Percentiles rank a stretch among this genome's conserved stretches.
phyloP scores from a whole-genome alignment of 306 rosid genomes.

The Carpinus viminea region DNA sequence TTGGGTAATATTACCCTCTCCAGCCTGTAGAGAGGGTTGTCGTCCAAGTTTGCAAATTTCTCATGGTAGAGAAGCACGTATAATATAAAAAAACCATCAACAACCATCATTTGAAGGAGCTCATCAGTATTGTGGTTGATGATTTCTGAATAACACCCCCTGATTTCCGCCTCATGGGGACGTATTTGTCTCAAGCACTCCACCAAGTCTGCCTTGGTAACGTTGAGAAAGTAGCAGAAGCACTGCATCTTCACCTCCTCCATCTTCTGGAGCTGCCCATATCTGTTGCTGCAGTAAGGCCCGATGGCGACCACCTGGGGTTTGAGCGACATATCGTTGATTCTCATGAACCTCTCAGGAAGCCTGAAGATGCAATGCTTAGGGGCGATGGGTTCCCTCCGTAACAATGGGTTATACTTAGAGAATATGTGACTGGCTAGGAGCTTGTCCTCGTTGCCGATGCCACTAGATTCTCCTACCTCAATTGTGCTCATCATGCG shows the following conservation, averaged over 20 bases:
- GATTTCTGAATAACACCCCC: slow-evolving; percentile 61
- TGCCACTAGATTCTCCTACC: too few species aligned
- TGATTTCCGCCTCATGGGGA: slow-evolving; percentile 37
- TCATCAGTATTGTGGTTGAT: slow-evolving; percentile 31
- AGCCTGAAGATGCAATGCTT: too few species aligned
- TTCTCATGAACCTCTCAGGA: too few species aligned
- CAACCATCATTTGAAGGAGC: slow-evolving; percentile 54
- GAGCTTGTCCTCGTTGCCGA: too few species aligned
- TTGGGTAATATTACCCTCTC: slow-evolving; percentile 51
- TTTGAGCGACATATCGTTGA: slow-evolving; percentile 12
- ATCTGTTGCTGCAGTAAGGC: slow-evolving; percentile 48
- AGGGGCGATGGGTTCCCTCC: too few species aligned
- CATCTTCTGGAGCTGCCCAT: slow-evolving; percentile 42
- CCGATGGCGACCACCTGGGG: slow-evolving; percentile 76
- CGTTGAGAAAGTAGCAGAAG: slow-evolving; percentile 23
- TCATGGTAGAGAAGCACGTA: slow-evolving; percentile 46
- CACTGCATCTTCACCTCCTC: slow-evolving; percentile 67
- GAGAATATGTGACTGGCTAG: too few species aligned
- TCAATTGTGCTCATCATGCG: too few species aligned
- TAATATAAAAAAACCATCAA: slow-evolving; percentile 69
- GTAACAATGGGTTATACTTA: too few species aligned
- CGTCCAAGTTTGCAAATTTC: slow-evolving; percentile 14
- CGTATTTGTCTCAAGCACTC: slow-evolving; percentile 26
- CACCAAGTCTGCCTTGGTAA: slow-evolving; percentile 29
- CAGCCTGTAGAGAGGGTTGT: slow-evolving; percentile 48